Evolutionary conservation across 768 basidiomycete species (phyloP).

Genomic region (Hygrophorus pudorinus): DNA sequence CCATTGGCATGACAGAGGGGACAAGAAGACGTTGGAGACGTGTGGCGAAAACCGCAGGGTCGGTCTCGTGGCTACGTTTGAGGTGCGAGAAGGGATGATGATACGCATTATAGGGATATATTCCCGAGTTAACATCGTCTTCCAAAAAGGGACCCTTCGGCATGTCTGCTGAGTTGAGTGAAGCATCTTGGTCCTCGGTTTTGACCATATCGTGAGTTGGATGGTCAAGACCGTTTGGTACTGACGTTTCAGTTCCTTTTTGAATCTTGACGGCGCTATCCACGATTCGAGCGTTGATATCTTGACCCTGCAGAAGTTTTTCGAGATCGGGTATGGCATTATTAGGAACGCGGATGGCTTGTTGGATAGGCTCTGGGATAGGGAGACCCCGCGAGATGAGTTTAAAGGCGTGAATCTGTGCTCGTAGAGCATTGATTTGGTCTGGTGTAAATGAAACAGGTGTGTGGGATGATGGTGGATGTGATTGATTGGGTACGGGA

Average conservation of each 20-base stretch:
- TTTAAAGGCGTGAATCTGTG: slow-evolving; percentile 79
- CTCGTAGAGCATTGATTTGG: slow-evolving; percentile 66
- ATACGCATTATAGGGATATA: slow-evolving; percentile 91
- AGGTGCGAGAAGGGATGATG: slow-evolving; percentile 76
- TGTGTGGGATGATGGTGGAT: slow-evolving; percentile 49
- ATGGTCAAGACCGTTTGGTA: neutral
- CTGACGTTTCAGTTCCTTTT: slow-evolving; percentile 29
- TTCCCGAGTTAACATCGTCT: slow-evolving; percentile 66
- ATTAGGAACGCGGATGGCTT: slow-evolving; percentile 58
- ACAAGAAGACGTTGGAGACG: slow-evolving; percentile 74
- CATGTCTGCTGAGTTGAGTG: slow-evolving; percentile 45
- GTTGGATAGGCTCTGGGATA: slow-evolving; percentile 60
- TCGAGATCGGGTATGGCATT: slow-evolving; percentile 53
- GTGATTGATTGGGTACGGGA: slow-evolving; percentile 34
- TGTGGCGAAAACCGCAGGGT: slow-evolving; percentile 55
- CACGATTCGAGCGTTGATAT: slow-evolving; percentile 52
- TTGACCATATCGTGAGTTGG: slow-evolving; percentile 32
- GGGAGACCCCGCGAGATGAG: slow-evolving; percentile 55
- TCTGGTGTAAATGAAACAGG: slow-evolving; percentile 73
- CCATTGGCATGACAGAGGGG: slow-evolving; percentile 83
- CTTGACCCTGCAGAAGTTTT: slow-evolving; percentile 50
- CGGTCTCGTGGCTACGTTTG: slow-evolving; percentile 50
- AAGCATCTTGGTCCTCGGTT: slow-evolving; percentile 41
- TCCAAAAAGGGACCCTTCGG: slow-evolving; percentile 73
- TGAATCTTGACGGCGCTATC: slow-evolving; percentile 69